Percentiles rank a stretch among this genome's conserved stretches.
Evolutionary conservation across 805 yeast species (phyloP).

Genomic region (Hanseniaspora thailandica): DNA sequence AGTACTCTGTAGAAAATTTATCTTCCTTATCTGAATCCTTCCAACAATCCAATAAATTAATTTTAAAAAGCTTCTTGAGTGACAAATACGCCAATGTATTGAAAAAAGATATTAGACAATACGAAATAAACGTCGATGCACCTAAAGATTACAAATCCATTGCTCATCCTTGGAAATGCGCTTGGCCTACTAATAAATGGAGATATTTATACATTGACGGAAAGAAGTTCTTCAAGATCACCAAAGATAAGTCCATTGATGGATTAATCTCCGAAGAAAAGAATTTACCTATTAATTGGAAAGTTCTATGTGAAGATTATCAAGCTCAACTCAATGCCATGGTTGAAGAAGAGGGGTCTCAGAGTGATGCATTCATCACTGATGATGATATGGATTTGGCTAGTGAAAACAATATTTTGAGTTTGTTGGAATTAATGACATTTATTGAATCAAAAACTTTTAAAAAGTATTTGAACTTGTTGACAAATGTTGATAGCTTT

Average conservation of each 20-base stretch:
- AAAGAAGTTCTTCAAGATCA: constrained; percentile 28
- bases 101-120: constrained; percentile 37
- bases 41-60: constrained; percentile 37
- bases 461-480: constrained; percentile 50
- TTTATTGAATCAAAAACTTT: constrained; percentile 53
- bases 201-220: constrained; percentile 77
- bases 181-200: constrained; percentile 90
- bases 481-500: constrained; percentile 53
- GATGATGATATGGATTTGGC: constrained; percentile 36
- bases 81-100: constrained; percentile 40
- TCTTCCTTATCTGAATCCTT: constrained; percentile 54
- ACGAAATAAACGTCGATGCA: constrained; percentile 50
- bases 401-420: constrained; percentile 17
- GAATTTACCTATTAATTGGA: background rate
- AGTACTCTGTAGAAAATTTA: constrained; percentile 45
- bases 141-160: constrained; percentile 50
- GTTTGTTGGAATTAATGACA: constrained; percentile 42
- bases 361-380: constrained; percentile 7
- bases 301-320: constrained; percentile 21
- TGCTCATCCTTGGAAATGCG: constrained; percentile 70
- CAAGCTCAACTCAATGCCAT: constrained; percentile 19
- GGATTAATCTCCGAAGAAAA: constrained; percentile 20
- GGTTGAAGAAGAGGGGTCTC: constrained; percentile 32
- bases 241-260: constrained; percentile 22
- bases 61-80: constrained; percentile 47